Conservation (phyloP, 108 stramenopile species). For the Nannochloropsis salina region DNA sequence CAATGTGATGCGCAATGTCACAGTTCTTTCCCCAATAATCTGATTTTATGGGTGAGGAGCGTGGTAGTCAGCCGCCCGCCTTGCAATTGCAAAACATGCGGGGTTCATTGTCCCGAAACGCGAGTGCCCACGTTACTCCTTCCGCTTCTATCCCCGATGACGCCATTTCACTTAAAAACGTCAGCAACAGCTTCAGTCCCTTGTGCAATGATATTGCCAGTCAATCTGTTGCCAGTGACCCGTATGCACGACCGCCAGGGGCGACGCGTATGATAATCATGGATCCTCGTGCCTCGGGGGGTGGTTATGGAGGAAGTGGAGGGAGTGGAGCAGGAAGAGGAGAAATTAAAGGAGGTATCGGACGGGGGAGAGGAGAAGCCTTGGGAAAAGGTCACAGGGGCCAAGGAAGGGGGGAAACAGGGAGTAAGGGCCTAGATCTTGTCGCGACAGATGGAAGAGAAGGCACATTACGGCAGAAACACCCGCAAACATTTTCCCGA, state of each 20-base stretch:
- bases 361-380: too few relatives aligned
- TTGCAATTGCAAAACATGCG: not conserved
- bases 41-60: not conserved
- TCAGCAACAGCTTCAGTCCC: not conserved
- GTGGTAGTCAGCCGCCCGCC: not conserved
- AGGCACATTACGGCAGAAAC: too few relatives aligned
- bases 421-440: too few relatives aligned
- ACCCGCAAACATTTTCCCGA: too few relatives aligned
- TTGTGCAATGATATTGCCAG: not conserved
- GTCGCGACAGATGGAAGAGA: too few relatives aligned
- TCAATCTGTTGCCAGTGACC: not conserved
- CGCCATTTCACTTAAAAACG: too few relatives aligned
- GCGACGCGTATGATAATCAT: not conserved
- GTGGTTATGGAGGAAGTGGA: not conserved
- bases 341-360: not conserved
- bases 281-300: not conserved
- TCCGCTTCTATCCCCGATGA: too few relatives aligned
- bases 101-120: not conserved
- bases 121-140: not conserved
- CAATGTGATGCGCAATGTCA: too few relatives aligned
- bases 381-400: too few relatives aligned
- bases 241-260: not conserved
- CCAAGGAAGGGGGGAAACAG: too few relatives aligned
- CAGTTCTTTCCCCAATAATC: too few relatives aligned
- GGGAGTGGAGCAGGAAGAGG: slow-evolving; percentile 6